Conservation (phyloP, 2,329 filamentous ascomycete genomes). For the Zymoseptoria pseudotritici region DNA sequence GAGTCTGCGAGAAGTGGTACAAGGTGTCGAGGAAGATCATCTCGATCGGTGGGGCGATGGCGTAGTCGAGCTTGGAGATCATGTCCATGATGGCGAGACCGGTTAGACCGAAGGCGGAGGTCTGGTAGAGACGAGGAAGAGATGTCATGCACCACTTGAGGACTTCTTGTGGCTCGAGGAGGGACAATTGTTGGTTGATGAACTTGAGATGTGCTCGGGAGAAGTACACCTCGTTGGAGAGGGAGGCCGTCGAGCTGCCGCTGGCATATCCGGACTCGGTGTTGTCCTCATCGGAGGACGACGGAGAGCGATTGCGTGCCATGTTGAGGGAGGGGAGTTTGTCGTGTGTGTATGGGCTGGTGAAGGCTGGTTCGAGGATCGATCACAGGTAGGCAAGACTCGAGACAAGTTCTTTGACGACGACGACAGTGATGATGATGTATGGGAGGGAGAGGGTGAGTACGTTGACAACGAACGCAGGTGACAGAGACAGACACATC, state of each 20-base stretch:
- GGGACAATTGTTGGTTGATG: conserved; percentile 81
- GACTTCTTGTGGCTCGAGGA: conserved; percentile 82
- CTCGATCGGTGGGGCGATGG: conserved; percentile 47
- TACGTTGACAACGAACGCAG: neutral
- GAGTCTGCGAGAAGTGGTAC: conserved; percentile 46
- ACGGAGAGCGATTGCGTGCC: neutral
- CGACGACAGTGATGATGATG: neutral
- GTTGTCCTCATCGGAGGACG: conserved; percentile 31
- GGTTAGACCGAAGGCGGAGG: conserved; percentile 45
- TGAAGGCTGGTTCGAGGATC: neutral
- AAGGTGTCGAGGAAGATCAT: conserved; percentile 50
- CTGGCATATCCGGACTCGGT: conserved; percentile 79
- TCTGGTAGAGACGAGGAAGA: conserved; percentile 71
- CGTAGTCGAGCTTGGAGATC: conserved; percentile 64
- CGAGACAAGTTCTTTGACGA: neutral
- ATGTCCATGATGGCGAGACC: conserved; percentile 52
- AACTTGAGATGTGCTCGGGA: conserved; percentile 82
- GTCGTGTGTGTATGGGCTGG: neutral
- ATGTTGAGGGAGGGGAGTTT: neutral
- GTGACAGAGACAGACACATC: neutral
- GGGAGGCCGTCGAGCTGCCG: conserved; percentile 54
- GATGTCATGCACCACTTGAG: conserved; percentile 86
- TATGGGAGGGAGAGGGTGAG: neutral
- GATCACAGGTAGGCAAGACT: neutral
- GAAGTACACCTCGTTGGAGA: conserved; percentile 69